These are phyloP conservation scores for Sporisorium scitamineum DNA, from an alignment of 1,284 basidiomycete genomes.

Conservation along the genomic window DNA sequence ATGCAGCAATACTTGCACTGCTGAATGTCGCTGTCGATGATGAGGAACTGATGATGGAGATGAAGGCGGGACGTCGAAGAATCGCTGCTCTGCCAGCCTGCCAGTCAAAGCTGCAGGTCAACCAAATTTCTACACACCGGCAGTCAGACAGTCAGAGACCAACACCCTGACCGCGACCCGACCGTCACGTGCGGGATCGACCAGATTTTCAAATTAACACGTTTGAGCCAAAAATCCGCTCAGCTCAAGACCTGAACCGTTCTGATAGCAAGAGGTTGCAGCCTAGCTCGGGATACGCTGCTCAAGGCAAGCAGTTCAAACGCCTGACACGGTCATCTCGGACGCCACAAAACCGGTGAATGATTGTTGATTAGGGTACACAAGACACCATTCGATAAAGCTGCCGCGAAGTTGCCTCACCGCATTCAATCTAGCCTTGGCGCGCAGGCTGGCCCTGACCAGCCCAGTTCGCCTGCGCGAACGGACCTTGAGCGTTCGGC, in stretches of 20 bases:
- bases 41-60: neutral
- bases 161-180: slow-evolving; percentile 42
- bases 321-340: no score
- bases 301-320: no score
- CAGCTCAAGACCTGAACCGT: neutral
- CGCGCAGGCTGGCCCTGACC: slow-evolving; percentile 13
- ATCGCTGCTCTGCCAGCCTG: slow-evolving; percentile 5
- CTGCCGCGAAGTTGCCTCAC: neutral
- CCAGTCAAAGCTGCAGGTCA: slow-evolving; percentile 24
- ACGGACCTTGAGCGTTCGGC: slow-evolving; percentile 5
- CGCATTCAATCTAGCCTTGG: neutral
- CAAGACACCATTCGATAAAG: neutral
- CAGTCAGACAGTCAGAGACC: slow-evolving; percentile 17
- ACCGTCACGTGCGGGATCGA: slow-evolving; percentile 22
- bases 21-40: neutral
- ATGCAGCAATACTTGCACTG: neutral
- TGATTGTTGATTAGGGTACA: neutral
- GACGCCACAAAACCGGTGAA: neutral
- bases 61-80: neutral
- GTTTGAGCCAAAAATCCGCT: neutral
- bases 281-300: no score
- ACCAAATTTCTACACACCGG: slow-evolving; percentile 34
- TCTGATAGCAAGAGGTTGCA: neutral
- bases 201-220: neutral
- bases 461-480: slow-evolving; percentile 2